Evolutionary conservation across 176 grass and related monocot genomes (phyloP).

Genomic region (Panicum miliaceum): DNA sequence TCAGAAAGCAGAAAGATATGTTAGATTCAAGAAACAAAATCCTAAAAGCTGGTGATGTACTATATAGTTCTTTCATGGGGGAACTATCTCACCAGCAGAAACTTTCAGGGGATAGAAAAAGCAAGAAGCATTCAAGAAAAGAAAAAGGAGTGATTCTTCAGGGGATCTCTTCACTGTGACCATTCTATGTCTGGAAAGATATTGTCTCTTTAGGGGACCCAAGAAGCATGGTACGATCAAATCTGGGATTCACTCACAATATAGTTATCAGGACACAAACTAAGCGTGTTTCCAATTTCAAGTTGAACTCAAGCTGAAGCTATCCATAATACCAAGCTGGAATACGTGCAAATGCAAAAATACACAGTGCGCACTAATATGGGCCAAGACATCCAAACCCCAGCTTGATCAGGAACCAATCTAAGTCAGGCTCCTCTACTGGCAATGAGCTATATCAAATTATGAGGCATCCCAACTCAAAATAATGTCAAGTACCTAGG

Average conservation of each 20-base stretch:
- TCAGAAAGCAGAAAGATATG: background rate
- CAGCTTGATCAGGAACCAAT: background rate
- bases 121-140: background rate
- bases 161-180: background rate
- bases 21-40: background rate
- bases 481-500: background rate
- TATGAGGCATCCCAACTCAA: background rate
- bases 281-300: conserved; percentile 16
- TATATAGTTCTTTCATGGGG: background rate
- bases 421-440: background rate
- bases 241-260: background rate
- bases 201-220: background rate
- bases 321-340: background rate
- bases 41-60: background rate
- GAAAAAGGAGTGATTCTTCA: background rate
- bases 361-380: background rate
- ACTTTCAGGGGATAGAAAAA: background rate
- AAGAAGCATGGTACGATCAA: background rate
- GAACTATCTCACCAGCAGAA: conserved; percentile 3
- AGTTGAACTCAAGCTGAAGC: background rate
- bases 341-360: background rate
- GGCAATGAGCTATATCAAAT: conserved; percentile 19
- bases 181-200: background rate
- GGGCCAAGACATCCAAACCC: background rate
- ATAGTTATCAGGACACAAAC: background rate